Percentiles rank a stretch among this genome's conserved stretches.
phyloP scores from a whole-genome alignment of 352 stramenopile genomes.

The Pythium graminicola region DNA sequence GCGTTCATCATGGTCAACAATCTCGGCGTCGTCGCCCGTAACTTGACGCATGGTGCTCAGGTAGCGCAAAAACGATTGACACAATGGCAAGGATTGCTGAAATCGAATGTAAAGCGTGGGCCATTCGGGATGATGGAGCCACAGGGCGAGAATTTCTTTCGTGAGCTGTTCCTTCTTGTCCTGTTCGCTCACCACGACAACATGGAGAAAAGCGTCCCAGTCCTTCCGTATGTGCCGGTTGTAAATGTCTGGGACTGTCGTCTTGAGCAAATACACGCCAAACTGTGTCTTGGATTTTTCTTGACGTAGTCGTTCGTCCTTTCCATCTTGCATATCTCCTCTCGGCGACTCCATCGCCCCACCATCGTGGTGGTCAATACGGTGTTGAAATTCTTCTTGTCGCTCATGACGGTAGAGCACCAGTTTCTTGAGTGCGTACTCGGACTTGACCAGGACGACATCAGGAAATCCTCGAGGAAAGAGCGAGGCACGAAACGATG shows the following conservation, averaged over 20 bases:
- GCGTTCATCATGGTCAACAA: conserved; percentile 13
- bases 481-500: conserved; percentile 19
- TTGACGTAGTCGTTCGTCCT: conserved; percentile 10
- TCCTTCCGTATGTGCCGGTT: conserved; percentile 52
- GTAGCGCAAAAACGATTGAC: conserved; percentile 40
- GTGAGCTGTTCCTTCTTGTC: conserved; percentile 64
- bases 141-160: conserved; percentile 47
- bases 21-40: conserved; percentile 22
- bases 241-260: conserved; percentile 57
- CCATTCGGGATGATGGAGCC: conserved; percentile 55
- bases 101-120: conserved; percentile 59
- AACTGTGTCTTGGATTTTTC: conserved; percentile 48
- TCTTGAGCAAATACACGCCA: conserved; percentile 48
- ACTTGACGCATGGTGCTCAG: conserved; percentile 36
- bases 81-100: conserved; percentile 38
- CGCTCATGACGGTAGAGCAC: conserved; percentile 45
- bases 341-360: not conserved
- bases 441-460: conserved; percentile 55
- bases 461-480: conserved; percentile 43
- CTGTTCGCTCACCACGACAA: conserved; percentile 41
- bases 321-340: conserved; percentile 4
- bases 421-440: conserved; percentile 52
- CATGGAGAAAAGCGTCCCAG: conserved; percentile 67
- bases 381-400: conserved; percentile 39
- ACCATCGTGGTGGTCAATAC: conserved; percentile 21